Conservation (phyloP, 148 eudicot species). For the Rhododendron kiyosumense region DNA sequence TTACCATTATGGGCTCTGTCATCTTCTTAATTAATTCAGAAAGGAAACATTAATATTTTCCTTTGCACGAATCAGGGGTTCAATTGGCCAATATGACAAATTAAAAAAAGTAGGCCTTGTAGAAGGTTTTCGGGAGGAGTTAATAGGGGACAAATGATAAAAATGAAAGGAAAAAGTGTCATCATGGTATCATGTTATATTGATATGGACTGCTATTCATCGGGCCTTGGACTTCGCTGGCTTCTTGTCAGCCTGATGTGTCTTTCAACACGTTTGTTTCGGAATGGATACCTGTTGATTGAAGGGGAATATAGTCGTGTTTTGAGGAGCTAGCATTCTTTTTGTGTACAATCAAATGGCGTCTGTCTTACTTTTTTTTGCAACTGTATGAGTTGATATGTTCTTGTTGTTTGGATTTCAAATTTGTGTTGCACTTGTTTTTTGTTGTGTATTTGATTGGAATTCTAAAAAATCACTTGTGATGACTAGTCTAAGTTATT, state of each 20-base stretch:
- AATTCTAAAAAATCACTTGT: not conserved
- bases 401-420: not conserved
- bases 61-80: not conserved
- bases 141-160: not conserved
- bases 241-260: not conserved
- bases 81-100: not conserved
- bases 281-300: not conserved
- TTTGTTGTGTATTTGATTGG: not conserved
- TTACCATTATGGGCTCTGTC: not conserved
- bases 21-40: not conserved
- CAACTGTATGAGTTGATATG: not conserved
- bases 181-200: not conserved
- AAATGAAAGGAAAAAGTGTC: not conserved
- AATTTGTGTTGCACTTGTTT: not conserved
- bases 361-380: not conserved
- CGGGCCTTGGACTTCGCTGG: not conserved
- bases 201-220: not conserved
- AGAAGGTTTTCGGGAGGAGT: not conserved
- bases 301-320: not conserved
- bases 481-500: not conserved
- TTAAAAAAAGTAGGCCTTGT: not conserved
- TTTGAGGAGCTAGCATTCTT: not conserved
- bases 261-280: not conserved
- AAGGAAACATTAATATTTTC: not conserved
- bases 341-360: not conserved